phyloP scores from a whole-genome alignment of 2,329 filamentous ascomycete species.

The Curvularia verruculosa region DNA sequence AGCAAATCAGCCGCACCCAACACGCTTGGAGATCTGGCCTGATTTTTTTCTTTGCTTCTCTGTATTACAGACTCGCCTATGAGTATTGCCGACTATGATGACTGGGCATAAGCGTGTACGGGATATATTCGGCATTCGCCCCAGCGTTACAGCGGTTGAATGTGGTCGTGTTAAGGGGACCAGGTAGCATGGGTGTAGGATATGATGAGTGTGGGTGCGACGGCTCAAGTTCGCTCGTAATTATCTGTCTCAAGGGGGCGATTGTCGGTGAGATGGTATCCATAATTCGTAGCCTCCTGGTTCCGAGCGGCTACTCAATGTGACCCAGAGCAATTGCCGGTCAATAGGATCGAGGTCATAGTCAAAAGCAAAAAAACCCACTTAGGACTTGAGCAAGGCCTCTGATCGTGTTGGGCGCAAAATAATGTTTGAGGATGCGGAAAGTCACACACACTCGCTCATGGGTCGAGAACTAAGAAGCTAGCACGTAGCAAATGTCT shows the following conservation, averaged over 20 bases:
- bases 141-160: background rate
- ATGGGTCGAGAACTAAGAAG: background rate
- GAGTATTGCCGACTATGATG: background rate
- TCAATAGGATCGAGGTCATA: background rate
- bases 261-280: constrained; percentile 8
- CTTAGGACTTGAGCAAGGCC: background rate
- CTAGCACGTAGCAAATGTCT: background rate
- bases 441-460: constrained; percentile 1
- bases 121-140: constrained; percentile 2
- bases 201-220: background rate
- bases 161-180: background rate
- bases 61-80: background rate
- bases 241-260: constrained; percentile 3
- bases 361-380: constrained; percentile 5
- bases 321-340: background rate
- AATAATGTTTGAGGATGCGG: constrained; percentile 1
- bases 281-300: background rate
- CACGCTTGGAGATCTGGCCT: background rate
- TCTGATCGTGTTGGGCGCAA: constrained; percentile 1
- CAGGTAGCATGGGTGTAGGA: background rate
- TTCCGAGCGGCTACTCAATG: constrained; percentile 1
- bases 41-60: background rate
- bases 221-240: background rate
- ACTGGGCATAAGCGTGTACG: constrained; percentile 4
- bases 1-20: background rate